Evolutionary conservation across 2,329 filamentous ascomycete genomes (phyloP).

Genomic region (Fusarium decemcellulare): DNA sequence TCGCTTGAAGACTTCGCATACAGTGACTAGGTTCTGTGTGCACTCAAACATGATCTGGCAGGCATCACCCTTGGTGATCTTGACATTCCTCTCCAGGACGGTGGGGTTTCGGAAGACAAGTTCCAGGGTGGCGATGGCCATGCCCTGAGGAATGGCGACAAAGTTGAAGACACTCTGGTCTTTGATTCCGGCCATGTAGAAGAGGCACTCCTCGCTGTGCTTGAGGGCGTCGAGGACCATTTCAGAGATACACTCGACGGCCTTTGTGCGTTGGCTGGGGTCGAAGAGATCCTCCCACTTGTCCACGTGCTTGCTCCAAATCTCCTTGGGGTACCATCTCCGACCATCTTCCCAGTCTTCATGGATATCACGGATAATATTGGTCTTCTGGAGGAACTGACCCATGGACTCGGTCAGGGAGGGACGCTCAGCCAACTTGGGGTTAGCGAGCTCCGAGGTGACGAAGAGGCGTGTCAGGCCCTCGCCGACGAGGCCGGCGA

Average conservation of each 20-base stretch:
- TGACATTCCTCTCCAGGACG: constrained; percentile 90
- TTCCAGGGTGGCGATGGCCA: constrained; percentile 97
- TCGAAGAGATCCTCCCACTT: constrained; percentile 93
- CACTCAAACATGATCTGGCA: constrained; percentile 93
- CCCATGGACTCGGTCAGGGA: constrained; percentile 96
- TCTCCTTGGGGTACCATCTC: constrained; percentile 94
- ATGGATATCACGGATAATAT: constrained; percentile 96
- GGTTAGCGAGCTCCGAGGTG: constrained; percentile 87
- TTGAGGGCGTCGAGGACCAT: constrained; percentile 93
- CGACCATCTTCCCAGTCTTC: constrained; percentile 92
- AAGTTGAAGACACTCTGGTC: constrained; percentile 99
- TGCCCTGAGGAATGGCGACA: constrained; percentile 94
- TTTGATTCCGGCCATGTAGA: constrained; percentile 94
- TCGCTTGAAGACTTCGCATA: constrained; percentile 85
- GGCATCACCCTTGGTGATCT: constrained; percentile 96
- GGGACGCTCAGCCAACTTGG: constrained; percentile 82
- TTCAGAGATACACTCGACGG: constrained; percentile 88
- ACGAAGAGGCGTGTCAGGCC: constrained; percentile 93
- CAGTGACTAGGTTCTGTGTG: constrained; percentile 87
- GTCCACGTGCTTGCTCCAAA: constrained; percentile 96
- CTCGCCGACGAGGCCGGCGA: constrained; percentile 98
- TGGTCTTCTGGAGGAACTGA: constrained; percentile 97
- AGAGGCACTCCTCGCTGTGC: constrained; percentile 93
- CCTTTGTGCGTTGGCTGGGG: constrained; percentile 81
- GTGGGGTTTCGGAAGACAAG: constrained; percentile 91